Conservation (phyloP, 352 stramenopile genomes). For the Phytophthora pistaciae region DNA sequence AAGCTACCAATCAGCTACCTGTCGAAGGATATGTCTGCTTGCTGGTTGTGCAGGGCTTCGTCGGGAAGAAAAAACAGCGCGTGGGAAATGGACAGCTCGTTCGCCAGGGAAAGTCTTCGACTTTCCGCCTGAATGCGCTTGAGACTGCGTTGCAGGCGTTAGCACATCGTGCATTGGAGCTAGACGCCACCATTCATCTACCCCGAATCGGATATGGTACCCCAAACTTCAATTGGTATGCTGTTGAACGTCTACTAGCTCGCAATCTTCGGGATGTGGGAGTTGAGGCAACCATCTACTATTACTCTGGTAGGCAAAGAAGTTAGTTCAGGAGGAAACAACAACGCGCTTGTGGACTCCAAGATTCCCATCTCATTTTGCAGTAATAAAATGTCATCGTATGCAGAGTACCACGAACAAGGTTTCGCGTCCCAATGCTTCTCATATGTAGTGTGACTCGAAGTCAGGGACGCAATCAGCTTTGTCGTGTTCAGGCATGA, state of each 20-base stretch:
- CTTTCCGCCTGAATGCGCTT: conserved; percentile 72
- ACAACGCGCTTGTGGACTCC: not conserved
- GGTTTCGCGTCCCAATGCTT: not conserved
- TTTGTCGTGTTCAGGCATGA: conserved; percentile 56
- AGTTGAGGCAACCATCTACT: conserved; percentile 75
- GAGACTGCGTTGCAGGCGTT: conserved; percentile 56
- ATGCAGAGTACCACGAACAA: not conserved
- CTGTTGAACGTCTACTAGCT: conserved; percentile 77
- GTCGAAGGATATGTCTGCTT: conserved; percentile 66
- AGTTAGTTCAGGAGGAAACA: conserved; percentile 4
- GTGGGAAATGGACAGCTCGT: conserved; percentile 42
- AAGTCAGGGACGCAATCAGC: conserved; percentile 60
- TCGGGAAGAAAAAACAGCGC: conserved; percentile 64
- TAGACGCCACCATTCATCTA: conserved; percentile 74
- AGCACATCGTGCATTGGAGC: conserved; percentile 37
- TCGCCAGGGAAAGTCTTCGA: conserved; percentile 68
- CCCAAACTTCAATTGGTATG: conserved; percentile 86
- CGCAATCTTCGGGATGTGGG: conserved; percentile 65
- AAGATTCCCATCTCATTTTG: not conserved
- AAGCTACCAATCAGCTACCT: conserved; percentile 6
- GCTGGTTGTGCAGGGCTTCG: conserved; percentile 76
- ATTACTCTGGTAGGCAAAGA: conserved; percentile 49
- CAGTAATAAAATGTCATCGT: not conserved
- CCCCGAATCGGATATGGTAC: conserved; percentile 83
- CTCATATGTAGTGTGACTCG: conserved; percentile 44